Evolutionary conservation across 768 basidiomycete genomes (phyloP).

Genomic region (Calocera cornea): DNA sequence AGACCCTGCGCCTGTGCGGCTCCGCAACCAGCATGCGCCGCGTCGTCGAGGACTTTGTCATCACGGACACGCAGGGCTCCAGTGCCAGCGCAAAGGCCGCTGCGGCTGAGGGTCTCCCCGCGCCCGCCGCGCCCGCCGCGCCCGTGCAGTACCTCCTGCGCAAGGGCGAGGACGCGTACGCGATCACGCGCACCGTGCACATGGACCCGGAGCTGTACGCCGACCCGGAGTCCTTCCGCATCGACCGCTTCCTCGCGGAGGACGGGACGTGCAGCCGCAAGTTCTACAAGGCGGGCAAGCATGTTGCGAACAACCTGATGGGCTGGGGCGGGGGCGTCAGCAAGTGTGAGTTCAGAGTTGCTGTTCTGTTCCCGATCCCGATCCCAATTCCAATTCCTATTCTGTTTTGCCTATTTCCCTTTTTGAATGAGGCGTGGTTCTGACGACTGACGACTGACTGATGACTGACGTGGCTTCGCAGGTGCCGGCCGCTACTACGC

Average conservation of each 20-base stretch:
- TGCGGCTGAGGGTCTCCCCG: not conserved
- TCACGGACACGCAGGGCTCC: no score
- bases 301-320: not conserved
- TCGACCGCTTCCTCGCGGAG: not conserved
- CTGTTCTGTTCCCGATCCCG: no score
- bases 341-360: not conserved
- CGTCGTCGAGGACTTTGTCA: not conserved
- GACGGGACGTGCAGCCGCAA: not conserved
- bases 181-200: not conserved
- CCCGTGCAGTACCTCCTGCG: not conserved
- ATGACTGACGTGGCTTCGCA: not conserved
- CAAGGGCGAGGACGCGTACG: constrained; percentile 4
- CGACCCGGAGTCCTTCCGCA: not conserved
- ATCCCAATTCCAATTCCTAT: no score
- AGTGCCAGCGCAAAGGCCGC: not conserved
- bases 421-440: no score
- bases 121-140: no score
- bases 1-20: constrained; percentile 1
- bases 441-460: no score
- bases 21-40: constrained; percentile 1
- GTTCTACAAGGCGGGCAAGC: not conserved
- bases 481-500: not conserved
- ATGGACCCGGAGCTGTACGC: not conserved
- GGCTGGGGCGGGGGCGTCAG: not conserved
- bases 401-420: no score